Conservation (phyloP, 495 filamentous ascomycete genomes). For the Penicillium paxilli region DNA sequence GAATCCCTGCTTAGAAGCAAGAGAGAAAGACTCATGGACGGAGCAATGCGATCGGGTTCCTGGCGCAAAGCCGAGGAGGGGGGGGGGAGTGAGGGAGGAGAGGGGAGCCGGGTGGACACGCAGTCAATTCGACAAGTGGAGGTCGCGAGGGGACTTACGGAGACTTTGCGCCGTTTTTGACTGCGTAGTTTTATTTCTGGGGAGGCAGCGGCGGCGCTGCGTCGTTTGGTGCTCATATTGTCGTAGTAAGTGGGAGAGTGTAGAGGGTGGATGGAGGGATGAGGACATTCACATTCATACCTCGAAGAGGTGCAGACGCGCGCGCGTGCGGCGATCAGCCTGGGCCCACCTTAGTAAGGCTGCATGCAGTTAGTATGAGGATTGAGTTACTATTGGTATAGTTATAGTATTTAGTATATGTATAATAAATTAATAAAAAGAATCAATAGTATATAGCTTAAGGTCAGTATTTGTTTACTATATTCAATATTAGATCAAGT, state of each 20-base stretch:
- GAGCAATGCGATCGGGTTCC: background rate
- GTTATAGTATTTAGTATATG: background rate
- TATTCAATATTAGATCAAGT: no score
- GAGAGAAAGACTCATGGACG: no score
- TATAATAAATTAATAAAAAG: no score
- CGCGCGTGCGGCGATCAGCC: constrained; percentile 27
- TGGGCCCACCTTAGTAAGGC: constrained; percentile 6
- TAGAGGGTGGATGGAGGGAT: background rate
- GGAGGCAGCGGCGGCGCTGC: constrained; percentile 45
- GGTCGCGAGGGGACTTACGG: constrained; percentile 44
- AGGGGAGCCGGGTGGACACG: no score
- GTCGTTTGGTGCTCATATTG: constrained; percentile 69
- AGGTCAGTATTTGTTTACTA: no score
- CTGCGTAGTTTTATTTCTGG: constrained; percentile 44
- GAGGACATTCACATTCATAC: constrained; percentile 13
- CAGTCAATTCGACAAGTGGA: background rate
- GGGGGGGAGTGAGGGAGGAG: no score
- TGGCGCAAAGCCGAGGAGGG: background rate
- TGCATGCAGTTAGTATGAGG: no score
- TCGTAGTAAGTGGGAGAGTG: no score
- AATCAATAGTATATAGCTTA: no score
- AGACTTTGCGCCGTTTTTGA: constrained; percentile 60
- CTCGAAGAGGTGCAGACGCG: constrained; percentile 22
- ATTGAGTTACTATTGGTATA: no score
- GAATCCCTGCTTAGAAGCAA: background rate